Evolutionary conservation across 768 basidiomycete species (phyloP), one percentile per base, ranked within the genome.

Genomic region (Psilocybe sp.): DNA sequence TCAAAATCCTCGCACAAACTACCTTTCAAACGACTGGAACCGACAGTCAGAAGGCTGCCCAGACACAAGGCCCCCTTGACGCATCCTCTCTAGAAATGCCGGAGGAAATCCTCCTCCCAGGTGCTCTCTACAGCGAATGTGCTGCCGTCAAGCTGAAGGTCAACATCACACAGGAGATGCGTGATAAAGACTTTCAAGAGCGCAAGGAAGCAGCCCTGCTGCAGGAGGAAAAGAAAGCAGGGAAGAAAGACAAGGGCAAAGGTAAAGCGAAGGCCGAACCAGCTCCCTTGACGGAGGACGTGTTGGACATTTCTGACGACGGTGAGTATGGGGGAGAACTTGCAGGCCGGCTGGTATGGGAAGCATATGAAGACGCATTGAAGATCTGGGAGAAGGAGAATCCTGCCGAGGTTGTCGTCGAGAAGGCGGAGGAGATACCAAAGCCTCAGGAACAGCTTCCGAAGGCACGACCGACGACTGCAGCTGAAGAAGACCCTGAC

Each of bases 121-220:
- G 89, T 0, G 84, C 87, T 9, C 64, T 91, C 36, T 92, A 92
- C 56, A 75, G 82, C 8, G 86, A 92, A 56, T 91, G 89, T 56
- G 81, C 85, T 0, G 79, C 86, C 4, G 82, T 86, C 7, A 64
- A 63, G 20, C 54, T 84, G 28, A 64, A 61, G 15, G 65, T 84
- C 23, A 61, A 53, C 10, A 46, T 61, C 14, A 54, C 58, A 1
- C 50, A 54, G 28, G 58, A 56, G 40, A 38, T 58, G 34, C 49
- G 45, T 20, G 60, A 62, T 19, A 46, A 57, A 33, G 51, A 56
- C n/a, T 39, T 46, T 15, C 16, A 54, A 37, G 42, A 46, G 16
- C 48, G 49, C 9, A 44, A 46, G 7, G 55, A 58, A 34, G 46
- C 51, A 28, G 44, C 53, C 9, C 20, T 44, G 14, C 12, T 31